phyloP scores from a whole-genome alignment of 2,329 filamentous ascomycete species.

The Geosmithia putterillii region DNA sequence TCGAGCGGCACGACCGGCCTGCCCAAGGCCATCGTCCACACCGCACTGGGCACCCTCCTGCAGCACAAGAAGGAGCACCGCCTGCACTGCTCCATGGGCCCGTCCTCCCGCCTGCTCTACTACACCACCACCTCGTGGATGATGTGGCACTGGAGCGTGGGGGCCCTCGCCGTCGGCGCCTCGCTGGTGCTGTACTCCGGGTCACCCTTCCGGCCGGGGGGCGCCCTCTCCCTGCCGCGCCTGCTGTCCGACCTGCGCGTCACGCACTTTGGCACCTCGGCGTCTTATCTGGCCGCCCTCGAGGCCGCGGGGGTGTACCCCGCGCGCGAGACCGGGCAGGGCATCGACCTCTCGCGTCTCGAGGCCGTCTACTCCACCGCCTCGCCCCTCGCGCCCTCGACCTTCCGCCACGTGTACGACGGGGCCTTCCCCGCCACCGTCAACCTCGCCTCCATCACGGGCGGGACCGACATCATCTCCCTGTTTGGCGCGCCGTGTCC shows the following conservation, averaged over 20 bases:
- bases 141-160: slow-evolving; percentile 99
- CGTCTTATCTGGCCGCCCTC: slow-evolving; percentile 82
- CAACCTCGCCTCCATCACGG: slow-evolving; percentile 87
- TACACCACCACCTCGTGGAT: slow-evolving; percentile 97
- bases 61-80: slow-evolving; percentile 97
- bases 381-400: slow-evolving; percentile 82
- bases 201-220: slow-evolving; percentile 72
- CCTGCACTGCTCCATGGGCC: slow-evolving; percentile 70
- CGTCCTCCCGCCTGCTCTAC: slow-evolving; percentile 70
- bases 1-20: slow-evolving; percentile 78
- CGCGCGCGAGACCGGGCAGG: slow-evolving; percentile 27
- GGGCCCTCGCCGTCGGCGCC: slow-evolving; percentile 69
- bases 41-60: slow-evolving; percentile 75
- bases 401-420: slow-evolving; percentile 79
- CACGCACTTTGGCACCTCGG: slow-evolving; percentile 89
- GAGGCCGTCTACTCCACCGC: slow-evolving; percentile 90
- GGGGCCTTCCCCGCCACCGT: slow-evolving; percentile 67
- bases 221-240: slow-evolving; percentile 69
- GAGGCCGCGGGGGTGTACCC: slow-evolving; percentile 64
- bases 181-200: slow-evolving; percentile 86
- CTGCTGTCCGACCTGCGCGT: slow-evolving; percentile 72
- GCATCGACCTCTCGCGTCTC: slow-evolving; percentile 49
- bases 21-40: slow-evolving; percentile 92
- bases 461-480: slow-evolving; percentile 92
- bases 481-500: slow-evolving; percentile 82